phyloP scores from a whole-genome alignment of 768 basidiomycete species.

The Tubosaeta brunneosetosa region DNA sequence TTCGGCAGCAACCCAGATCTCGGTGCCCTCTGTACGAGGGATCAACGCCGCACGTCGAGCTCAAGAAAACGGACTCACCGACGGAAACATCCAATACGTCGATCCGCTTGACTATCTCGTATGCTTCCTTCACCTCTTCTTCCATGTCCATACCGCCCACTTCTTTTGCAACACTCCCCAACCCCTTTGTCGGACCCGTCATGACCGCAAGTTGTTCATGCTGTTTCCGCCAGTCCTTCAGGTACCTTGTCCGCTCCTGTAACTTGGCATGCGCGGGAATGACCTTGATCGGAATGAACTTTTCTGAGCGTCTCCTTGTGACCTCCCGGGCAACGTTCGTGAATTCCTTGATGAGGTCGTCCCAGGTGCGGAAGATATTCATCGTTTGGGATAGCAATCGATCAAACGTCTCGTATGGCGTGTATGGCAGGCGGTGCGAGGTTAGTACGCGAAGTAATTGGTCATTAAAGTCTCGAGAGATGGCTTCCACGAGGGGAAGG shows the following conservation, averaged over 20 bases:
- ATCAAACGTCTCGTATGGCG: constrained; percentile 93
- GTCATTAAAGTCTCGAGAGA: constrained; percentile 96
- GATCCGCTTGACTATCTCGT: constrained; percentile 95
- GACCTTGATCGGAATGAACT: constrained; percentile 97
- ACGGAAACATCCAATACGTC: constrained; percentile 93
- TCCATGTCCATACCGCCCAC: constrained; percentile 96
- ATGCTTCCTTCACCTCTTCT: constrained; percentile 93
- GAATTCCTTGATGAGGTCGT: constrained; percentile 87
- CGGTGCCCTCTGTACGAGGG: constrained; percentile 74
- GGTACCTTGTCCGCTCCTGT: constrained; percentile 81
- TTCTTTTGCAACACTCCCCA: constrained; percentile 68
- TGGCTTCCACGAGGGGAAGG: constrained; percentile 95
- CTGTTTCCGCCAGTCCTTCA: constrained; percentile 91
- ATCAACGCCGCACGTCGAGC: not conserved
- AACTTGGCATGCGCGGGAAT: constrained; percentile 85
- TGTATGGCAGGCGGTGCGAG: constrained; percentile 87
- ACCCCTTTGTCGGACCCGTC: constrained; percentile 90
- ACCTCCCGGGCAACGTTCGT: constrained; percentile 92
- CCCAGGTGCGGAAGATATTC: constrained; percentile 83
- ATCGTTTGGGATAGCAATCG: constrained; percentile 70
- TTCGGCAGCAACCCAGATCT: constrained; percentile 97
- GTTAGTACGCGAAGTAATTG: constrained; percentile 88
- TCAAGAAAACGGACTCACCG: constrained; percentile 45
- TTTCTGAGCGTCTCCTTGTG: constrained; percentile 81
- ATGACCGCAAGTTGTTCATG: constrained; percentile 97